phyloP scores from a whole-genome alignment of 1,139 yeast genomes.

The Pichia sp. region DNA sequence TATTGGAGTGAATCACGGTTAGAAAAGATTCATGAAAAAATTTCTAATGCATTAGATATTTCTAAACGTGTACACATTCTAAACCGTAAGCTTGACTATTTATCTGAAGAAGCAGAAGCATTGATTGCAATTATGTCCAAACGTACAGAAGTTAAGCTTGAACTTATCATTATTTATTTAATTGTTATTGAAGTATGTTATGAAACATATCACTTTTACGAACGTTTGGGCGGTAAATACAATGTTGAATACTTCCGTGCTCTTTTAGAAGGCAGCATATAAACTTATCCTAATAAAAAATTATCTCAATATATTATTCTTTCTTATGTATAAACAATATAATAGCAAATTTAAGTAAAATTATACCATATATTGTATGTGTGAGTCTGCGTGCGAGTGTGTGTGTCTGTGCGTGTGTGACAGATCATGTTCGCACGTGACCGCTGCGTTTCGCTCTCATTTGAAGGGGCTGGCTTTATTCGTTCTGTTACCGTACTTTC shows the following conservation, averaged over 20 bases:
- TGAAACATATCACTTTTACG: conserved; percentile 61
- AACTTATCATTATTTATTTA: conserved; percentile 79
- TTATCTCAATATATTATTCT: no score
- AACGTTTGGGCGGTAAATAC: conserved; percentile 30
- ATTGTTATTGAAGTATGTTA: conserved; percentile 81
- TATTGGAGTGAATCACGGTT: conserved; percentile 90
- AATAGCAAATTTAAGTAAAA: no score
- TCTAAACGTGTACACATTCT: conserved; percentile 70
- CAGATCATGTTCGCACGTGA: no score
- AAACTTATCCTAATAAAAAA: no score
- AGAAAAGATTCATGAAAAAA: conserved; percentile 65
- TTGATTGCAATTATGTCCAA: conserved; percentile 70
- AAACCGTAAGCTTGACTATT: conserved; percentile 81
- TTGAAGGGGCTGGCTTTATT: no score
- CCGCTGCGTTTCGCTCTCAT: no score
- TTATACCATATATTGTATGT: no score
- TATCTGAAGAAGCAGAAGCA: conserved; percentile 82
- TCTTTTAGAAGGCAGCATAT: neutral
- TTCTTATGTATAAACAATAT: no score
- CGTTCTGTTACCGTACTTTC: no score
- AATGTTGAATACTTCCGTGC: conserved; percentile 15
- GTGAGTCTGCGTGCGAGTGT: no score
- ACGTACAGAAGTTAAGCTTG: conserved; percentile 67
- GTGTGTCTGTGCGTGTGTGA: no score
- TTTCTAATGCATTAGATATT: conserved; percentile 69